phyloP scores from a whole-genome alignment of 148 eudicot genomes.

The Chenopodium formosanum region DNA sequence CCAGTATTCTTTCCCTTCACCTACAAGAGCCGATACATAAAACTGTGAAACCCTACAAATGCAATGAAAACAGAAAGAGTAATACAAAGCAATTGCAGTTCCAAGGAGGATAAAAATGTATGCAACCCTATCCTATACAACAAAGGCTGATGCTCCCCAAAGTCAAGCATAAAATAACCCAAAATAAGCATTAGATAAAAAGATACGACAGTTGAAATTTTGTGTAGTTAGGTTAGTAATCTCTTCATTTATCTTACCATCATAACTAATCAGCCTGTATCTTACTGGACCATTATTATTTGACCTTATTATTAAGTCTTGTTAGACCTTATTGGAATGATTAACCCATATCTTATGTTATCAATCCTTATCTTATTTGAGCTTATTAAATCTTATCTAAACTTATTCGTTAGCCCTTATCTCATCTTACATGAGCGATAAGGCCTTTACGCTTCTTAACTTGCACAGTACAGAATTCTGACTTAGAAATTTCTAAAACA shows the following conservation, averaged over 20 bases:
- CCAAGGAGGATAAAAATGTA: not conserved
- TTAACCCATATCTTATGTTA: too few relatives aligned
- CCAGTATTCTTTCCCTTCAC: constrained; percentile 86
- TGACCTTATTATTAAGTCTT: too few relatives aligned
- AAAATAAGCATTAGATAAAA: not conserved
- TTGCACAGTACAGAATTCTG: constrained; percentile 1
- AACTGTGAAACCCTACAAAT: not conserved
- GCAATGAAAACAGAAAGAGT: not conserved
- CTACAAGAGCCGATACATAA: constrained; percentile 32
- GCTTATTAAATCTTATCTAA: too few relatives aligned
- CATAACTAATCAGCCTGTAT: too few relatives aligned
- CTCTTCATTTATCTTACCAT: too few relatives aligned
- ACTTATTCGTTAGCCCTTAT: too few relatives aligned
- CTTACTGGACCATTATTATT: too few relatives aligned
- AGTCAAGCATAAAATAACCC: not conserved
- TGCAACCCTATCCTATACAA: not conserved
- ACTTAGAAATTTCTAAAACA: not conserved
- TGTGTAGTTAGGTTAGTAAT: too few relatives aligned
- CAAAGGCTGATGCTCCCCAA: not conserved
- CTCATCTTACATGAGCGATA: too few relatives aligned
- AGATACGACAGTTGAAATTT: too few relatives aligned
- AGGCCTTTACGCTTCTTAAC: constrained; percentile 2
- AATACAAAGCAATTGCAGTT: not conserved
- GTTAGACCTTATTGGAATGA: too few relatives aligned
- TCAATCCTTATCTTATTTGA: too few relatives aligned